Conservation (phyloP, 176 grass and related monocot genomes). For the Eragrostis nindensis region DNA sequence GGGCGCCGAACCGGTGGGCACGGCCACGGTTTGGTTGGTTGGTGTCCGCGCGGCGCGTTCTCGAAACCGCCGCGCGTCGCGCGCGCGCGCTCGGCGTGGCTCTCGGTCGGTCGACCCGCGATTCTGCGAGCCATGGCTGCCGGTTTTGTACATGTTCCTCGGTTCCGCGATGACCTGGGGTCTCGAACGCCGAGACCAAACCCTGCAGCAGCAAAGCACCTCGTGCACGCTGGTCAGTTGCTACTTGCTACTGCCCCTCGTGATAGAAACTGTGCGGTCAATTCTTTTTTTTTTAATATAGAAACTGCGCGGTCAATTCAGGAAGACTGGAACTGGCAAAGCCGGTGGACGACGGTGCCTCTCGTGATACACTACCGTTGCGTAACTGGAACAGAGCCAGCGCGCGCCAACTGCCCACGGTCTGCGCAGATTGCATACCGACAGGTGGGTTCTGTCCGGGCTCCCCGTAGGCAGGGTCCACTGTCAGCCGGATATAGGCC, state of each 20-base stretch:
- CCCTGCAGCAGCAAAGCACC: background rate
- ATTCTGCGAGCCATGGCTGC: conserved; percentile 45
- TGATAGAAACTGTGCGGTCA: no score
- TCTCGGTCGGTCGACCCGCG: background rate
- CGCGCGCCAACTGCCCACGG: no score
- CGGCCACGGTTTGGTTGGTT: conserved; percentile 53
- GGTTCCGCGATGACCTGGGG: background rate
- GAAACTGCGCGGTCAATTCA: background rate
- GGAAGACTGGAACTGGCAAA: background rate
- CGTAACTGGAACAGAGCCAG: no score
- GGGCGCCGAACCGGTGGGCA: conserved; percentile 51
- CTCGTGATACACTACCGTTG: no score
- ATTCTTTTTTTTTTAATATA: no score
- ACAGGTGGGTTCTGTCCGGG: no score
- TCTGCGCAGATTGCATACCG: no score
- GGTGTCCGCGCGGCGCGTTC: background rate
- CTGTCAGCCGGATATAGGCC: no score
- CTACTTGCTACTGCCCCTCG: no score
- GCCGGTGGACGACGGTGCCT: no score
- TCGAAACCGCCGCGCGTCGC: conserved; percentile 29
- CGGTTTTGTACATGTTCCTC: conserved; percentile 32
- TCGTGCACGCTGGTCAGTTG: no score
- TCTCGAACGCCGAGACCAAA: background rate
- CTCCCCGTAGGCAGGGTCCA: no score
- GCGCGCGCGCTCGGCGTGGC: background rate